Conservation (phyloP, 2,329 filamentous ascomycete species). For the Epichloe amarillans region DNA sequence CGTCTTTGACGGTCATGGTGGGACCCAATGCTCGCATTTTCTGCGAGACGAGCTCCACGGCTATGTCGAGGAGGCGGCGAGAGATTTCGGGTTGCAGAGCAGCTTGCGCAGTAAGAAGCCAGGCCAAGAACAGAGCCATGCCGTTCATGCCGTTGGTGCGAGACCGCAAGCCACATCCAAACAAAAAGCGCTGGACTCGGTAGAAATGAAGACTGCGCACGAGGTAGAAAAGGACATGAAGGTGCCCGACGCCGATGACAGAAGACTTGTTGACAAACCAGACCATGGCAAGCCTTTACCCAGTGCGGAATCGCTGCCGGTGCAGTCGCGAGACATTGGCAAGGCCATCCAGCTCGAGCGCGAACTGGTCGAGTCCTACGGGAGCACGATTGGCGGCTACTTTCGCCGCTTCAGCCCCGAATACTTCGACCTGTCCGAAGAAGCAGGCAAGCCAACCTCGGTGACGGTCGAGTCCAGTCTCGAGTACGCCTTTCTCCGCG, state of each 20-base stretch:
- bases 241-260: conserved; percentile 18
- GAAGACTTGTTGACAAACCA: conserved; percentile 20
- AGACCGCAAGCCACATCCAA: conserved; percentile 12
- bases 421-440: conserved; percentile 44
- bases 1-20: conserved; percentile 92
- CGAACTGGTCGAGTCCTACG: conserved; percentile 63
- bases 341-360: conserved; percentile 58
- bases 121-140: conserved; percentile 8
- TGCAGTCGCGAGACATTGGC: conserved; percentile 38
- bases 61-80: conserved; percentile 75
- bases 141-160: neutral
- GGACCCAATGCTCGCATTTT: conserved; percentile 77
- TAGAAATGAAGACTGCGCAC: conserved; percentile 37
- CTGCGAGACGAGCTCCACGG: conserved; percentile 71
- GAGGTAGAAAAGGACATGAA: conserved; percentile 27
- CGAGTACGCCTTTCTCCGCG: conserved; percentile 84
- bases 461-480: conserved; percentile 65
- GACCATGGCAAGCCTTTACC: conserved; percentile 24
- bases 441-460: conserved; percentile 19
- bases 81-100: conserved; percentile 63
- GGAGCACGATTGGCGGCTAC: conserved; percentile 78
- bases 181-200: conserved; percentile 16
- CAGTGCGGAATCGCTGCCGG: conserved; percentile 30
- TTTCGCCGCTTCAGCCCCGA: conserved; percentile 81
- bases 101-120: conserved; percentile 44